phyloP scores from a whole-genome alignment of 1,284 basidiomycete genomes.

The Papiliotrema fonsecae region DNA sequence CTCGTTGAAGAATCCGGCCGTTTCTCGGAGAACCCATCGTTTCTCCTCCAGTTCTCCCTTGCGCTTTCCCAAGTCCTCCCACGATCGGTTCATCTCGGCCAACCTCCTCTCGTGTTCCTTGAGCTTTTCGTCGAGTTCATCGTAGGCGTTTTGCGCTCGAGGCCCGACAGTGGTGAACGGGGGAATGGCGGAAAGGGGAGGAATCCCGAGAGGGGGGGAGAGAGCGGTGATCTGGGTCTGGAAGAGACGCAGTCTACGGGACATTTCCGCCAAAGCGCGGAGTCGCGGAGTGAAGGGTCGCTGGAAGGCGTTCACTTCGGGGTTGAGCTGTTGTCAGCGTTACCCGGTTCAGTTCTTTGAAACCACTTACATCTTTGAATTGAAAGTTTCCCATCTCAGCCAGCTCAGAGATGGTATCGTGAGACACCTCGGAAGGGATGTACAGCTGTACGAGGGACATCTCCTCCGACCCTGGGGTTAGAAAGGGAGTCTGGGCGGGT shows the following conservation, averaged over 20 bases:
- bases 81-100: constrained; percentile 88
- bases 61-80: constrained; percentile 81
- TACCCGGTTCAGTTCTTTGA: too few relatives aligned
- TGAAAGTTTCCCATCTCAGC: constrained; percentile 94
- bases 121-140: constrained; percentile 85
- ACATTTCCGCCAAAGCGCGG: constrained; percentile 91
- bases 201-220: constrained; percentile 62
- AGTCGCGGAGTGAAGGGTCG: constrained; percentile 96
- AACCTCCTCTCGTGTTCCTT: constrained; percentile 83
- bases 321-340: constrained; percentile 66
- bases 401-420: constrained; percentile 91
- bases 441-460: constrained; percentile 99
- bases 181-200: constrained; percentile 73
- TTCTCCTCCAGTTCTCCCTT: constrained; percentile 89
- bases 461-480: constrained; percentile 71
- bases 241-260: constrained; percentile 89
- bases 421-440: constrained; percentile 94
- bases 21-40: constrained; percentile 86
- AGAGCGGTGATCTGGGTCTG: constrained; percentile 78
- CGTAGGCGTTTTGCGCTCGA: constrained; percentile 84
- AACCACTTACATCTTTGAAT: constrained; percentile 81
- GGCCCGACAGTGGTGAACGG: constrained; percentile 81
- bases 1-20: constrained; percentile 91
- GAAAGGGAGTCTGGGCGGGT: neutral
- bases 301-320: constrained; percentile 94